Percentiles rank a stretch among this genome's conserved stretches.
Conservation (phyloP, 768 basidiomycete genomes). For the Pleurotus djamor region DNA sequence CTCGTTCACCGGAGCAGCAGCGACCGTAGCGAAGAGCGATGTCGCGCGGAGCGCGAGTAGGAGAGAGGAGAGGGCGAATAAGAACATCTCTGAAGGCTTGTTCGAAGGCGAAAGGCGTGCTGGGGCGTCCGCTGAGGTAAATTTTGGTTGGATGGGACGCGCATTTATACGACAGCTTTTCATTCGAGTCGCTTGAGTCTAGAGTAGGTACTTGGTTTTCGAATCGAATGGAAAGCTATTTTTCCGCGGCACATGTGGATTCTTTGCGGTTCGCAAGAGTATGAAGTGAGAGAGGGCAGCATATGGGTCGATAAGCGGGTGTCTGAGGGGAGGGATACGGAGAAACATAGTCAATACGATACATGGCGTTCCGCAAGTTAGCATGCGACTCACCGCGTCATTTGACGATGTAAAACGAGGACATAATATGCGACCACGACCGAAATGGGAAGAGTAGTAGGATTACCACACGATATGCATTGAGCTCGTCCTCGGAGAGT, state of each 20-base stretch:
- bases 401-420: background rate
- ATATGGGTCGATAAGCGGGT: constrained; percentile 1
- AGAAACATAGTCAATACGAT: background rate
- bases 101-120: background rate
- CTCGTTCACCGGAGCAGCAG: background rate
- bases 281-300: background rate
- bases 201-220: background rate
- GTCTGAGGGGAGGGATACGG: background rate
- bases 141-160: background rate
- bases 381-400: background rate
- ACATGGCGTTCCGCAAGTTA: background rate
- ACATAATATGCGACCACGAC: background rate
- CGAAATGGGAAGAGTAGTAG: background rate
- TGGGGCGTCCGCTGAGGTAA: constrained; percentile 1
- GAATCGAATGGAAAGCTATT: background rate
- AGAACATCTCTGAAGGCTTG: background rate
- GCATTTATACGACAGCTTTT: background rate
- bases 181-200: background rate
- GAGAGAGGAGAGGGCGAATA: constrained; percentile 2
- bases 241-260: constrained; percentile 2
- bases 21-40: background rate
- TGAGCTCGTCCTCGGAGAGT: background rate
- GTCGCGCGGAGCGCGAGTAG: background rate
- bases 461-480: background rate
- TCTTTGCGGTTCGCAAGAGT: constrained; percentile 3